Base-by-base conservation (phyloP, 768 basidiomycete genomes). In the Xerocomus spinulosus region DNA sequence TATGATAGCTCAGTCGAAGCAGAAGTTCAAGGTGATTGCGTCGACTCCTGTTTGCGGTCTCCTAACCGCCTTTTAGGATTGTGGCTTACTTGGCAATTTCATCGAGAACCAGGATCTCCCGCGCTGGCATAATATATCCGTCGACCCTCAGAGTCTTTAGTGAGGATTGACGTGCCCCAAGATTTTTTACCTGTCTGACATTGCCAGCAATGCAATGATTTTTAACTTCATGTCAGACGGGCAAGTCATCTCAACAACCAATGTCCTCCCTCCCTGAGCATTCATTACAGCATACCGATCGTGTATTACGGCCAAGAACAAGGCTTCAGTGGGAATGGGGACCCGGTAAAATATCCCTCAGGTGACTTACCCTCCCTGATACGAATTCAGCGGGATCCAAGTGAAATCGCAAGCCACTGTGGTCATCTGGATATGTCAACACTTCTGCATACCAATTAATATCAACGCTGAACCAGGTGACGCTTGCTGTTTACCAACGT, bases 101-200 rank as follows among this genome's bases (percentile, higher is more conserved):
- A 63, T 90, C 28, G 87, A 87, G 67, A 88, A 89, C 62, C 85
- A 88, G 52, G 86, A 89, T 60, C 48, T 85, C 10, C 79, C 85
- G 8, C 79, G 87, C 43, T 90, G 86, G 85, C 75, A 78, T 40
- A 86, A 39, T 26, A 39, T 39, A 25, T 83, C 84, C 2, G 80
- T 84, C 15, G 88, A 90, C 56, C 79, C 79, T 57, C 24, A 39
- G 23, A 39, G 5, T 25, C 24, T 39, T 25, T 26, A 39, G 38
- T 39, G 23, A 39, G 38, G 17, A 10, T 2, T 2, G n/a, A 39
- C 9, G 2, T 12, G 15, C 4, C n/a, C 7, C 15, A 15, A 20
- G 18, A 39, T 25, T 26, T n/a, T 15, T 39, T 5, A 10, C 38
- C 24, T 25, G 38, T 14, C 38, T 39, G 36, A 39, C 4, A 15